Percentiles rank a stretch among this genome's conserved stretches.
Conservation (phyloP, 345 rosid genomes). For the Corchorus olitorius region DNA sequence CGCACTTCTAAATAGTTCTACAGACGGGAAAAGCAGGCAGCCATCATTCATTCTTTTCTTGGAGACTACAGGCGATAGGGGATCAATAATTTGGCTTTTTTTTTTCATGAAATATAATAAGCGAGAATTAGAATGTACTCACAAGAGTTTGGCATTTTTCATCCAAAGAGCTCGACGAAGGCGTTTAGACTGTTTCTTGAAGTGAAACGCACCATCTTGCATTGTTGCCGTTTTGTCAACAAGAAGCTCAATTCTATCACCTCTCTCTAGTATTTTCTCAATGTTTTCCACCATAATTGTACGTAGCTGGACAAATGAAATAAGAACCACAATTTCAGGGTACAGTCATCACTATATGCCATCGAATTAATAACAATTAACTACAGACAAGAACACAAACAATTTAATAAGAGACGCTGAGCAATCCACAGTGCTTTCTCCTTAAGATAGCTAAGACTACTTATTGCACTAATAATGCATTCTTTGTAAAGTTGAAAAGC, state of each 20-base stretch:
- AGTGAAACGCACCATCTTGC: slow-evolving; percentile 93
- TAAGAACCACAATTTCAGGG: not conserved
- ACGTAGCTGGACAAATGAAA: slow-evolving; percentile 55
- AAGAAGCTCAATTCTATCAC: slow-evolving; percentile 92
- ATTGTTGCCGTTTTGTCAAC: slow-evolving; percentile 96
- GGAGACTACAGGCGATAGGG: not conserved
- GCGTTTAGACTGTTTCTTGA: slow-evolving; percentile 93
- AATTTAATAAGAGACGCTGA: not conserved
- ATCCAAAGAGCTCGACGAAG: slow-evolving; percentile 94
- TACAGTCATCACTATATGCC: not conserved
- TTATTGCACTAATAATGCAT: not conserved
- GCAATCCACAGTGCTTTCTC: not conserved
- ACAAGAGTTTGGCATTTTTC: slow-evolving; percentile 96
- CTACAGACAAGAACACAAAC: slow-evolving; percentile 13
- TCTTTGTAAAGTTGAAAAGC: slow-evolving; percentile 2
- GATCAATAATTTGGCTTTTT: not conserved
- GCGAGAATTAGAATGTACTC: slow-evolving; percentile 32
- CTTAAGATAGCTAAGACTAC: not conserved
- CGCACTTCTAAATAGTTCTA: not conserved
- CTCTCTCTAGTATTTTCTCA: slow-evolving; percentile 96
- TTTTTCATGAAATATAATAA: not conserved
- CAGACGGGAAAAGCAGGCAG: not conserved
- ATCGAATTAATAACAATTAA: not conserved
- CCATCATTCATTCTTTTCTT: not conserved
- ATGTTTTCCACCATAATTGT: slow-evolving; percentile 96